Evolutionary conservation across 176 grass and related monocot genomes (phyloP), one percentile per base, ranked within the genome.

Genomic region (Dactylis glomerata): DNA sequence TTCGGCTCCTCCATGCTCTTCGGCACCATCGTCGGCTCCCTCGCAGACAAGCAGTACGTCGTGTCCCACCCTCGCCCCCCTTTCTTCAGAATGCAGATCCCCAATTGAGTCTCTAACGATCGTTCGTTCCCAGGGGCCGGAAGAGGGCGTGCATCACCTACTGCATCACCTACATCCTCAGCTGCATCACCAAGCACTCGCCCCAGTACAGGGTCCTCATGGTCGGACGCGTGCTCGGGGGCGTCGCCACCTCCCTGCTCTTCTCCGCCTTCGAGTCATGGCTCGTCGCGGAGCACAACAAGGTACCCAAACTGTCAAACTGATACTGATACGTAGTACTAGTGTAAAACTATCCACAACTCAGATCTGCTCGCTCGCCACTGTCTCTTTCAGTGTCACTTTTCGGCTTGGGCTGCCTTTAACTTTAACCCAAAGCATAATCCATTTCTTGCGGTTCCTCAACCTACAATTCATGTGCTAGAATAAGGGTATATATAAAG

Each of bases 1-100:
- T 99, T 99, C 86, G 96, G 93, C 83, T 99, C 96, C 19, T 99
- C 96, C 85, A 96, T 99, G 96, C 64, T 99, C 47, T 99, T 99
- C 72, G 96, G 96, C 77, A 99, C 96, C 67, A 94, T 99, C 86
- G 96, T 99, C 54, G 96, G 91, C 74, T 99, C 96, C 66, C 86
- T 99, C 49, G 96, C 96, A 19, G 96, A 99, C 84, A 96, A 96
- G 56, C 96, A 92, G 96, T 99, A 83, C 61, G 92, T 19, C 61
- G 92, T 19, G 17, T 54, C 22, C 7, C n/a, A 22, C 0, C 13
- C 31, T 0, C 5, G 0, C 20, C 56, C 10, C 38, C 17, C 19
- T 17, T 17, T 1, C 31, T 33, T 33, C 12, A 3, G 28, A 47
- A 40, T 78, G 26, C 30, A 32, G 62, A 66, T 66, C 62, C 31